Base-by-base conservation (phyloP, 2,329 filamentous ascomycete genomes). In the Phialemonium atrogriseum region DNA sequence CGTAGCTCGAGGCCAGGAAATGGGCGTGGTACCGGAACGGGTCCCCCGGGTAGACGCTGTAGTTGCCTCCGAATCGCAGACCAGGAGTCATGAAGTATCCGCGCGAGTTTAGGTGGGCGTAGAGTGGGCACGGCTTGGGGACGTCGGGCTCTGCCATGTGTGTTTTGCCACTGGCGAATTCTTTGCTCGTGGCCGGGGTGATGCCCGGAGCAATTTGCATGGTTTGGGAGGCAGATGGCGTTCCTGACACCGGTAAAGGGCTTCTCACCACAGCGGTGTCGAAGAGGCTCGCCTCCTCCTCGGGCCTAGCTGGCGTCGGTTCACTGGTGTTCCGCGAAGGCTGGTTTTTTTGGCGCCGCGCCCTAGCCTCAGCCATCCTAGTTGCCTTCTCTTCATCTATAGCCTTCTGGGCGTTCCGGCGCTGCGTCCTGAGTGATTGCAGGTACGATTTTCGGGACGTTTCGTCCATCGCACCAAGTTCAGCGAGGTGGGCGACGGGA, bases 1-100 rank as follows among this genome's bases (percentile, higher is more conserved):
- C 77, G 45, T 83, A 76, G 19, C 83, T 77, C n/a, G 80, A 82
- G 7, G 81, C 84, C 46, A 94, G 71, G 54, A 94, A 96, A 55
- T 98, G 91, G 27, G 86, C 91, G 57, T 98, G 91, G 54, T 93
- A 98, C 9, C 91, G 80, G 31, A 98, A 66, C 1, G 91, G 87
- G 53, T 98, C 91, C 27, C 91, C 91, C 0, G 91, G 91, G 48
- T 98, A 98, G 5, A 93, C 85, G 45, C 87, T 86, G 58, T 94
- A 95, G 49, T 91, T 78, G 47, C 88, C 93, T 16, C 91, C 91
- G 49, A 98, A 98, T 16, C 91, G 84, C 32, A 98, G 69, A 7
- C 91, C 91, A 2, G 91, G 91, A 33, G 87, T 88, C 50, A 91
- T 77, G 60, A 82, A 96, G 59, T 89, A 95, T 30, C 82, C 84